Evolutionary conservation across 2,329 filamentous ascomycete genomes (phyloP).

Genomic region (Ramularia endophylla): DNA sequence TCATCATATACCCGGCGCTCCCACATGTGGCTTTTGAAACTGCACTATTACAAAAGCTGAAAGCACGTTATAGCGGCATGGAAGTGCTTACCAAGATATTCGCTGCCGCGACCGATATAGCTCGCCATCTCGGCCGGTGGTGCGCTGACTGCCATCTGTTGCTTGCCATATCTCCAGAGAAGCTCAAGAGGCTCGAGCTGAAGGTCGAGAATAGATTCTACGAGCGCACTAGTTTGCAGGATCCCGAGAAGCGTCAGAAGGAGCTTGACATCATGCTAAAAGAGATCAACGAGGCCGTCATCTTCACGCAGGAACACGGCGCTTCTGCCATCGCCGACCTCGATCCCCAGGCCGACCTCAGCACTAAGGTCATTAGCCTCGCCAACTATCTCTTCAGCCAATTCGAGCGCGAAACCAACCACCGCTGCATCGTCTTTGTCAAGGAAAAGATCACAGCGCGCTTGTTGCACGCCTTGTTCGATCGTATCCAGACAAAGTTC

Average conservation of each 20-base stretch:
- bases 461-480: constrained; percentile 64
- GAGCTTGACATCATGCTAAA: constrained; percentile 49
- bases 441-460: constrained; percentile 70
- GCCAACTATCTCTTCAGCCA: constrained; percentile 54
- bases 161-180: constrained; percentile 19
- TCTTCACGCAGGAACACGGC: constrained; percentile 25
- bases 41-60: constrained; percentile 55
- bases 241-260: constrained; percentile 14
- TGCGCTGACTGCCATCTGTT: constrained; percentile 64
- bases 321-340: constrained; percentile 5
- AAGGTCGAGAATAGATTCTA: constrained; percentile 28
- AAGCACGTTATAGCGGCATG: constrained; percentile 47
- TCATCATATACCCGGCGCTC: constrained; percentile 52
- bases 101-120: constrained; percentile 52
- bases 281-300: constrained; percentile 54
- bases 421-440: constrained; percentile 84
- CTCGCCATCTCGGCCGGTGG: constrained; percentile 71
- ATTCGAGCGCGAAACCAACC: constrained; percentile 54
- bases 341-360: constrained; percentile 43
- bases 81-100: constrained; percentile 53
- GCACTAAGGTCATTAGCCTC: constrained; percentile 66
- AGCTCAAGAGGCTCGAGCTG: constrained; percentile 21
- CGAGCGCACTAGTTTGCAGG: constrained; percentile 13
- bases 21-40: constrained; percentile 53
- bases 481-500: constrained; percentile 50